Conservation (phyloP, 1,284 basidiomycete species). For the Cryptococcus sp. region DNA sequence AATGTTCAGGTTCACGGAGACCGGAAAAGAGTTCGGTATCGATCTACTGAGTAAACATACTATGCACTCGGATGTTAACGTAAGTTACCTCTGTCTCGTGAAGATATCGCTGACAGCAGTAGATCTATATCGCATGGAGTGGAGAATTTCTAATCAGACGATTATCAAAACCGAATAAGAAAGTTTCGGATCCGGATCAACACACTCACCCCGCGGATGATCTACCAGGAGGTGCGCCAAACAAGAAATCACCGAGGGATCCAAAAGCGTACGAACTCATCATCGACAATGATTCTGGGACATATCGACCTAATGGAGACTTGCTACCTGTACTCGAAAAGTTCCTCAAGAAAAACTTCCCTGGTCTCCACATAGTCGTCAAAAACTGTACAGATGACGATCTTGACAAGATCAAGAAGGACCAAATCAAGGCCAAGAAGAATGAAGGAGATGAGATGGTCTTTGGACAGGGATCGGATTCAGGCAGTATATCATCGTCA, state of each 20-base stretch:
- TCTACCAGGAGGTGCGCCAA: conserved; percentile 26
- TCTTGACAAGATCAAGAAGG: conserved; percentile 37
- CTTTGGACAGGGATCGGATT: conserved; percentile 24
- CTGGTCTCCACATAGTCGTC: conserved; percentile 58
- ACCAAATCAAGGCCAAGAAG: conserved; percentile 29
- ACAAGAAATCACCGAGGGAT: conserved; percentile 26
- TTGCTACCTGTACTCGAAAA: conserved; percentile 47
- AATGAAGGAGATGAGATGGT: conserved; percentile 29
- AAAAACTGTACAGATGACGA: conserved; percentile 59
- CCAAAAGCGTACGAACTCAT: conserved; percentile 51
- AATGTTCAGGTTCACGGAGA: conserved; percentile 53
- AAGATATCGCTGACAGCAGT: not conserved
- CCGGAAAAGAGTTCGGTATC: conserved; percentile 53
- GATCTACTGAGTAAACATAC: conserved; percentile 54
- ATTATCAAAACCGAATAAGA: conserved; percentile 26
- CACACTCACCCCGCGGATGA: conserved; percentile 38
- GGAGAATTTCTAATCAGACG: conserved; percentile 42
- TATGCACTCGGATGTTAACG: conserved; percentile 55
- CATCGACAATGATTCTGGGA: conserved; percentile 55
- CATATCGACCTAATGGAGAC: conserved; percentile 51
- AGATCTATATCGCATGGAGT: conserved; percentile 41
- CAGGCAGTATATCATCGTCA: conserved; percentile 26
- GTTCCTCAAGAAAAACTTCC: conserved; percentile 61
- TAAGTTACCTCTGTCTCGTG: conserved; percentile 12
- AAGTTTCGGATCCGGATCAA: conserved; percentile 24